Percentiles rank a stretch among this genome's conserved stretches.
These are phyloP conservation scores for Cladophialophora yegresii DNA, from an alignment of 2,329 filamentous ascomycete species.

Conservation along the genomic window DNA sequence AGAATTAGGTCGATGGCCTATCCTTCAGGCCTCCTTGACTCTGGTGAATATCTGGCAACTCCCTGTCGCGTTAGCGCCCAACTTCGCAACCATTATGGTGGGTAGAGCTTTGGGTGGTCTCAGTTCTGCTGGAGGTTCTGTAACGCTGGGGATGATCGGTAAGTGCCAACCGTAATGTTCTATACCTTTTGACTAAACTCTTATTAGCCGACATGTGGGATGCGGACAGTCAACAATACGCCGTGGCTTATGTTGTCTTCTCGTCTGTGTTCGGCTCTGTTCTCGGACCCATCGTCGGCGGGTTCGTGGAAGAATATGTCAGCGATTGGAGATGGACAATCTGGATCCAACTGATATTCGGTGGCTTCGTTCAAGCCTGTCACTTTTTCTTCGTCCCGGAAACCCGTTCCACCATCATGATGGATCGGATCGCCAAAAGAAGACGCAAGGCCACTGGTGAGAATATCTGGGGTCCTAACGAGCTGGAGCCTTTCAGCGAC, in stretches of 20 bases:
- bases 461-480: constrained; percentile 71
- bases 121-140: constrained; percentile 70
- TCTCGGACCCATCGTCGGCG: constrained; percentile 75
- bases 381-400: constrained; percentile 74
- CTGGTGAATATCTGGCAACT: constrained; percentile 78
- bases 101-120: constrained; percentile 71
- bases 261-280: constrained; percentile 77
- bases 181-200: constrained; percentile 8
- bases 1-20: constrained; percentile 74
- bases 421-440: constrained; percentile 77
- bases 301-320: constrained; percentile 68
- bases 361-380: constrained; percentile 66
- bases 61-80: constrained; percentile 70
- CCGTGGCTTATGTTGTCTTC: constrained; percentile 72
- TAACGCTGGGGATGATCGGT: constrained; percentile 70
- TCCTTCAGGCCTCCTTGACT: constrained; percentile 71
- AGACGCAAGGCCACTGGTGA: constrained; percentile 64
- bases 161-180: background rate
- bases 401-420: constrained; percentile 73
- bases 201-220: constrained; percentile 67
- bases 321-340: constrained; percentile 73
- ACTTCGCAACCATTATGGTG: constrained; percentile 70
- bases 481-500: constrained; percentile 61
- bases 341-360: constrained; percentile 83
- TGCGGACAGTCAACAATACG: constrained; percentile 70